Conservation (phyloP, 768 basidiomycete species). For the Suillus fuscotomentosus region DNA sequence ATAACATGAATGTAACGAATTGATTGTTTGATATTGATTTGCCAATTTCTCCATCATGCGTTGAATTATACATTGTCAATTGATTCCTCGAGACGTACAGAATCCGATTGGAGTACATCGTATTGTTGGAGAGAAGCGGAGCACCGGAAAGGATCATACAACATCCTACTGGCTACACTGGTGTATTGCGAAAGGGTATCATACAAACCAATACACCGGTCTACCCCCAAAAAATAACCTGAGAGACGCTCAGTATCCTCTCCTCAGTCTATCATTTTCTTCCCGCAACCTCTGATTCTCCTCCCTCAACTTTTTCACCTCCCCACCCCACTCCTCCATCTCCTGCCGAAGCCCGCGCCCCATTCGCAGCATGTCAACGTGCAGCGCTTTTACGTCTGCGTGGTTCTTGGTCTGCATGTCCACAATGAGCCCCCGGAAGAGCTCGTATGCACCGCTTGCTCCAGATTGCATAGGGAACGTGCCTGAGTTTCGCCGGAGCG, state of each 20-base stretch:
- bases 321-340: slow-evolving; percentile 62
- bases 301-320: slow-evolving; percentile 44
- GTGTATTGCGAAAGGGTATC: neutral
- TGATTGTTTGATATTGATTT: no score
- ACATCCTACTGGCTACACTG: neutral
- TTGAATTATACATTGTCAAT: neutral
- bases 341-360: slow-evolving; percentile 56
- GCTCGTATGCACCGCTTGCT: slow-evolving; percentile 41
- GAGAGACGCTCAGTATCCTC: slow-evolving; percentile 31
- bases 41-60: neutral
- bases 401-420: slow-evolving; percentile 70
- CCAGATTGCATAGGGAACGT: slow-evolving; percentile 29
- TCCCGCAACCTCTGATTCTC: slow-evolving; percentile 56
- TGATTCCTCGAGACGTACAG: neutral
- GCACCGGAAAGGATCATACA: neutral
- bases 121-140: neutral
- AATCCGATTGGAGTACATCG: neutral
- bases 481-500: slow-evolving; percentile 29
- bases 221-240: neutral
- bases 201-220: neutral
- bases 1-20: no score
- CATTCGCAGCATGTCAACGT: slow-evolving; percentile 72
- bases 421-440: slow-evolving; percentile 68
- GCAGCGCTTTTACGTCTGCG: slow-evolving; percentile 72
- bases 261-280: slow-evolving; percentile 62